phyloP scores from a whole-genome alignment of 208 protist species.

The Sergeia podlipaevii region DNA sequence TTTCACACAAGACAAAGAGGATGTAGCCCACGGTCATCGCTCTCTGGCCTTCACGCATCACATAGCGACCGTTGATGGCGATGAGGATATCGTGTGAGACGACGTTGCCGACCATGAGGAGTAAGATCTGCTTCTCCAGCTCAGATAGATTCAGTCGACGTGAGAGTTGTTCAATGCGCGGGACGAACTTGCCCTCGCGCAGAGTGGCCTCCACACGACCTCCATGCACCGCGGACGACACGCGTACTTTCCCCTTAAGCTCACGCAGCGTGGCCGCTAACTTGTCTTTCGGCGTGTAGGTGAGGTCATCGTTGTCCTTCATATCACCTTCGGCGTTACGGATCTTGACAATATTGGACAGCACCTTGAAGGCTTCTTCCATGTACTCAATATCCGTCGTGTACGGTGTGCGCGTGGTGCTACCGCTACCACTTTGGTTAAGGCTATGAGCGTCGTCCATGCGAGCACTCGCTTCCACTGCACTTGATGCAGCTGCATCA shows the following conservation, averaged over 20 bases:
- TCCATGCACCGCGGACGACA: slow-evolving; percentile 53
- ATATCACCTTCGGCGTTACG: slow-evolving; percentile 86
- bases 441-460: not conserved
- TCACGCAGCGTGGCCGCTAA: slow-evolving; percentile 81
- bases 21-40: slow-evolving; percentile 88
- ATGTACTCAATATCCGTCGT: slow-evolving; percentile 88
- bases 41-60: slow-evolving; percentile 79
- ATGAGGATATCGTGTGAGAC: slow-evolving; percentile 89
- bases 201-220: slow-evolving; percentile 71
- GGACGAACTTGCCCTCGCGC: slow-evolving; percentile 47
- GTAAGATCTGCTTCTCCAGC: slow-evolving; percentile 87
- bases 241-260: slow-evolving; percentile 74
- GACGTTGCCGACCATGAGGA: slow-evolving; percentile 83
- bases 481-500: not conserved
- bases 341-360: slow-evolving; percentile 80
- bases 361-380: slow-evolving; percentile 86
- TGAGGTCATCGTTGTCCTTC: slow-evolving; percentile 84
- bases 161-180: slow-evolving; percentile 83
- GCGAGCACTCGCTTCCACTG: not conserved
- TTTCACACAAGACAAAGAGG: slow-evolving; percentile 87
- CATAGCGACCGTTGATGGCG: slow-evolving; percentile 84
- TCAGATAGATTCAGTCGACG: slow-evolving; percentile 66
- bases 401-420: slow-evolving; percentile 48
- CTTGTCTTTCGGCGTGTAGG: slow-evolving; percentile 69
- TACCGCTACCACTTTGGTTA: slow-evolving; percentile 8